A percentile compares a stretch with the other conserved stretches of the same genome.
These are phyloP conservation scores for Zizania palustris DNA, from an alignment of 202 grass and related monocot genomes.

Conservation along the genomic window DNA sequence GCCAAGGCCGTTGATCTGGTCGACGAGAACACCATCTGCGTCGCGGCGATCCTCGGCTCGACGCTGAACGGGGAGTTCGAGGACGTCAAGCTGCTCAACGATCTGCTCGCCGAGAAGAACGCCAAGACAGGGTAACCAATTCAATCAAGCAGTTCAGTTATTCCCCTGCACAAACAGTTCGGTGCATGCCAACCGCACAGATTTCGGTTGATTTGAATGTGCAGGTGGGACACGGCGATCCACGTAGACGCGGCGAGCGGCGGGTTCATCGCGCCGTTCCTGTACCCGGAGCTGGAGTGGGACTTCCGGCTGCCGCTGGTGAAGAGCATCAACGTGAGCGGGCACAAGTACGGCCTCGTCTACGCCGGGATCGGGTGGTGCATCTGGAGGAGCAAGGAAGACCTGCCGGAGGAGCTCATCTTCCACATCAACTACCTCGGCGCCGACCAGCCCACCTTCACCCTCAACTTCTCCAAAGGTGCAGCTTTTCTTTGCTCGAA, in stretches of 20 bases:
- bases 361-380: constrained; percentile 91
- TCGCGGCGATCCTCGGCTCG: constrained; percentile 93
- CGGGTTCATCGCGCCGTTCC: constrained; percentile 96
- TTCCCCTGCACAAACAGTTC: neutral
- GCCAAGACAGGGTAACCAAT: constrained; percentile 71
- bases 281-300: constrained; percentile 93
- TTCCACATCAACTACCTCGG: constrained; percentile 99
- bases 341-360: constrained; percentile 91
- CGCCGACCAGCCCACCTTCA: constrained; percentile 96
- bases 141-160: neutral
- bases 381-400: constrained; percentile 90
- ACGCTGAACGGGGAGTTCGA: constrained; percentile 94
- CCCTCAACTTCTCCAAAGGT: constrained; percentile 99
- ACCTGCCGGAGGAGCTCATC: constrained; percentile 94
- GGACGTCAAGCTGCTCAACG: constrained; percentile 84
- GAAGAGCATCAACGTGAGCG: constrained; percentile 95
- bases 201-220: neutral
- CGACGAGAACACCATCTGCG: constrained; percentile 96
- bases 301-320: constrained; percentile 91
- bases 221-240: constrained; percentile 94
- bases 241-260: constrained; percentile 93
- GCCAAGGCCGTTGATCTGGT: constrained; percentile 81
- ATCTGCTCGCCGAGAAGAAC: constrained; percentile 79
- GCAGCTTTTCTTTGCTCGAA: neutral
- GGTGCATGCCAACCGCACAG: no score